These are phyloP conservation scores for Claviceps sp. DNA, from an alignment of 2,329 filamentous ascomycete genomes.

Conservation along the genomic window DNA sequence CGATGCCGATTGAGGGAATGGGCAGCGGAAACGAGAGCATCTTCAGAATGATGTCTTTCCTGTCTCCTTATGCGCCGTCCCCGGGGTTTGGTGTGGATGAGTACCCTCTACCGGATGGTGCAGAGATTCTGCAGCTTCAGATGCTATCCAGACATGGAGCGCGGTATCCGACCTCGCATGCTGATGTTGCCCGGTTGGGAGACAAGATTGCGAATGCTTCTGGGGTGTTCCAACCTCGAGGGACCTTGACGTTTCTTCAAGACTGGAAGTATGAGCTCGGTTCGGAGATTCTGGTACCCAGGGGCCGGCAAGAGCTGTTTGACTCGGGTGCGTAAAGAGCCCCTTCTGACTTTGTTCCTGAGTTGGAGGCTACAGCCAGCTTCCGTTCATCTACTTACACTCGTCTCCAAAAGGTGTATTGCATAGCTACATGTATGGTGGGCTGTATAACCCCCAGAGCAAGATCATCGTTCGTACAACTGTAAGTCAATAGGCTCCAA, in stretches of 20 bases:
- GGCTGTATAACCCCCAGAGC: slow-evolving; percentile 55
- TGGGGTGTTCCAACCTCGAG: slow-evolving; percentile 41
- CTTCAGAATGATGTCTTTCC: slow-evolving; percentile 52
- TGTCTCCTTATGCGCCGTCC: slow-evolving; percentile 58
- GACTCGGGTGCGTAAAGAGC: slow-evolving; percentile 33
- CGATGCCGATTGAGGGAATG: slow-evolving; percentile 50
- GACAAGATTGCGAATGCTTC: slow-evolving; percentile 41
- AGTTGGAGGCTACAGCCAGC: background rate
- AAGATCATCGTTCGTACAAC: slow-evolving; percentile 65
- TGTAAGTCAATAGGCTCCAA: slow-evolving; percentile 15
- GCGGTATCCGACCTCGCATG: slow-evolving; percentile 53
- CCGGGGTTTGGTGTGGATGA: slow-evolving; percentile 64
- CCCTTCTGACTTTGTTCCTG: background rate
- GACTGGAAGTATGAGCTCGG: slow-evolving; percentile 58
- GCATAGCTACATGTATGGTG: slow-evolving; percentile 60
- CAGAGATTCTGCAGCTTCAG: slow-evolving; percentile 55
- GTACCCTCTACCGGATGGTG: slow-evolving; percentile 50
- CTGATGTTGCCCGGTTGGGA: slow-evolving; percentile 41
- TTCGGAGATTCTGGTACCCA: slow-evolving; percentile 56
- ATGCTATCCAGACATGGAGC: slow-evolving; percentile 64
- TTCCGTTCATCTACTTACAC: background rate
- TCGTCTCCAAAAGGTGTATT: slow-evolving; percentile 35
- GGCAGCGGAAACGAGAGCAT: slow-evolving; percentile 47
- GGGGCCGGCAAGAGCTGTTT: slow-evolving; percentile 60
- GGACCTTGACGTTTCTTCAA: slow-evolving; percentile 51